Percentiles rank a stretch among this genome's conserved stretches.
phyloP scores from a whole-genome alignment of 108 stramenopile species.

The Nitzschia palea region DNA sequence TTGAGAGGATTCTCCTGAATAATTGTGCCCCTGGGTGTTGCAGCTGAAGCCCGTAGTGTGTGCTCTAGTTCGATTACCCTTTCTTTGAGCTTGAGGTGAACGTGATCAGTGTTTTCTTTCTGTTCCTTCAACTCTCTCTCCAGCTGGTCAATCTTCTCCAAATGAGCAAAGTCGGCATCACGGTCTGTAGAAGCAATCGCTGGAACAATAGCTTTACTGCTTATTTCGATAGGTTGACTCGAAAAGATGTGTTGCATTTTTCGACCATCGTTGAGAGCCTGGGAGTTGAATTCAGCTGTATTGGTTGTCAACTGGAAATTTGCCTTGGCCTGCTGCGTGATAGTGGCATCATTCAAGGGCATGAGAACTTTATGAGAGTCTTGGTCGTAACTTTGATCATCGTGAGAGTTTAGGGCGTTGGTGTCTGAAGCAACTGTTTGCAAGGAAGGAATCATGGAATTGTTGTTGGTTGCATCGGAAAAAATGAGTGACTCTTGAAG shows the following conservation, averaged over 20 bases:
- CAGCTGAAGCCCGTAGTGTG: slow-evolving; percentile 23
- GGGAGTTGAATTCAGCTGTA: neutral
- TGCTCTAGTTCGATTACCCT: slow-evolving; percentile 28
- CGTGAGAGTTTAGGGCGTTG: neutral
- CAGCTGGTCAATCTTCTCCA: slow-evolving; percentile 21
- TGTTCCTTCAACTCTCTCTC: slow-evolving; percentile 19
- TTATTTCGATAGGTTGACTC: neutral
- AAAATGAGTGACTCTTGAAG: slow-evolving; percentile 30
- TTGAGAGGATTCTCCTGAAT: slow-evolving; percentile 39
- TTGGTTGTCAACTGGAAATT: neutral
- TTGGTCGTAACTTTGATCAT: neutral
- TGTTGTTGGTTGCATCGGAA: slow-evolving; percentile 7
- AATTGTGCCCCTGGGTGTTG: slow-evolving; percentile 34
- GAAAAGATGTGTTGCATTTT: neutral
- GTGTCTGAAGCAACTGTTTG: neutral
- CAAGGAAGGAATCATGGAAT: slow-evolving; percentile 1
- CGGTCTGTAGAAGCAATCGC: neutral
- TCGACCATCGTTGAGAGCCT: neutral
- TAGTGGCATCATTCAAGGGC: neutral
- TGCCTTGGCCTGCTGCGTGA: neutral
- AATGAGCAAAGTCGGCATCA: neutral
- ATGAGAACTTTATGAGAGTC: neutral
- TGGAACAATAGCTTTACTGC: neutral
- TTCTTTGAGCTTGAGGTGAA: slow-evolving; percentile 23
- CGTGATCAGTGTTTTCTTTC: slow-evolving; percentile 18